These are phyloP conservation scores for Coniosporium apollinis DNA, from an alignment of 495 filamentous ascomycete species.

Conservation along the genomic window DNA sequence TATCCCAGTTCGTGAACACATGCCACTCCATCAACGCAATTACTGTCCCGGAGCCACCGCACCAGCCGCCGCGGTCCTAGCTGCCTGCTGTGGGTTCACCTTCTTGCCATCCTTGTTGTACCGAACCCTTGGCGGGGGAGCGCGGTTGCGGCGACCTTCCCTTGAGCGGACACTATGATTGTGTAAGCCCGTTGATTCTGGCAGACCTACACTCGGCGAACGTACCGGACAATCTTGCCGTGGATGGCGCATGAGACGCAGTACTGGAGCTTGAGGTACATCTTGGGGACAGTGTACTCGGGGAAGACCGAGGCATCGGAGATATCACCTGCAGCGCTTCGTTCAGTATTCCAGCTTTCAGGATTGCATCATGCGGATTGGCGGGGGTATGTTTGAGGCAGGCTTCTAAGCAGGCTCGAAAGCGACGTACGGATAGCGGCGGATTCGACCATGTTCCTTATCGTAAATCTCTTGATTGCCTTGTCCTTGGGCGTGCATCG, in stretches of 20 bases:
- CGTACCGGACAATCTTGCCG: slow-evolving; percentile 99
- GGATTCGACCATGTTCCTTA: slow-evolving; percentile 99
- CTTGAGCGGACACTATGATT: slow-evolving; percentile 77
- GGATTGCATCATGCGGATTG: no score
- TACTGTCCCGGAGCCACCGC: no score
- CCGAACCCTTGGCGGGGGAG: slow-evolving; percentile 85
- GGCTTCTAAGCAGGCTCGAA: no score
- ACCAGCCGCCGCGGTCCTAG: slow-evolving; percentile 32
- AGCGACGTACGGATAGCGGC: slow-evolving; percentile 89
- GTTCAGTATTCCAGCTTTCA: no score
- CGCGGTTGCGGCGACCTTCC: slow-evolving; percentile 95
- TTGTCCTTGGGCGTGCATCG: slow-evolving; percentile 99
- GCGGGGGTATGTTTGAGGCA: no score
- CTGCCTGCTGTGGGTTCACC: slow-evolving; percentile 79
- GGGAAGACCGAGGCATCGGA: slow-evolving; percentile 97
- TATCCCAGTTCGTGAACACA: no score
- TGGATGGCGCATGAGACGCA: slow-evolving; percentile 99
- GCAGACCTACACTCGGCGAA: slow-evolving; percentile 8
- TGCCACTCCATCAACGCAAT: no score
- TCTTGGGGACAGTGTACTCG: slow-evolving; percentile 99
- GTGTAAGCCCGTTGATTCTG: slow-evolving; percentile 3
- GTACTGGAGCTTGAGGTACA: slow-evolving; percentile 99
- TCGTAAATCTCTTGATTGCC: slow-evolving; percentile 99
- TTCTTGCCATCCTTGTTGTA: slow-evolving; percentile 99
- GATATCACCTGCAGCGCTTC: slow-evolving; percentile 86